phyloP scores from a whole-genome alignment of 495 filamentous ascomycete species.

The Elaphomyces granulatus region DNA sequence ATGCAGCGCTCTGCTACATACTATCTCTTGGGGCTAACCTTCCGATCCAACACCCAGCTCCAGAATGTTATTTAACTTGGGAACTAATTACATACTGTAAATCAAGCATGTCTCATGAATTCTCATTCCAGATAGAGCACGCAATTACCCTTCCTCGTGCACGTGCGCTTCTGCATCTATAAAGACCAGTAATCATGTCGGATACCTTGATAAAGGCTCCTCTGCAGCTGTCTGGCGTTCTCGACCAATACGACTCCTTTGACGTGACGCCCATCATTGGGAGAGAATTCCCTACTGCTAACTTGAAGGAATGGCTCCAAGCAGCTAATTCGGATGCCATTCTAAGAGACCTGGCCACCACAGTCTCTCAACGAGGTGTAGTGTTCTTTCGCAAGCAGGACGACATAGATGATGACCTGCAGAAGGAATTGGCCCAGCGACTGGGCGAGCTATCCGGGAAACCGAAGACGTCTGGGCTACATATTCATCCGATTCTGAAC shows the following conservation, averaged over 20 bases:
- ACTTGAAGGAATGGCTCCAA: slow-evolving; percentile 44
- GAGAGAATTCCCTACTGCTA: slow-evolving; percentile 44
- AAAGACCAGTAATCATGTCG: too few relatives aligned
- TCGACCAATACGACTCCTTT: slow-evolving; percentile 43
- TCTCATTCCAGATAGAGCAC: too few relatives aligned
- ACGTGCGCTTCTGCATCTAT: too few relatives aligned
- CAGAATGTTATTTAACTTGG: too few relatives aligned
- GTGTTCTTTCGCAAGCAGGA: slow-evolving; percentile 73
- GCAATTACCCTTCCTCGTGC: too few relatives aligned
- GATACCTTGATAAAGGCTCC: too few relatives aligned
- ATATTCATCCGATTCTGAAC: slow-evolving; percentile 62
- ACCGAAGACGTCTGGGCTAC: slow-evolving; percentile 48
- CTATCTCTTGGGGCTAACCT: too few relatives aligned
- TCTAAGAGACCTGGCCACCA: slow-evolving; percentile 48
- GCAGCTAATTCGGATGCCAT: slow-evolving; percentile 53
- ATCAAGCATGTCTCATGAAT: too few relatives aligned
- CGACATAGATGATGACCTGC: slow-evolving; percentile 44
- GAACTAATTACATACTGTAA: too few relatives aligned
- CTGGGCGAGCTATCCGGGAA: slow-evolving; percentile 54
- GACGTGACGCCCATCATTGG: slow-evolving; percentile 59
- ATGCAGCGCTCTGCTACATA: too few relatives aligned
- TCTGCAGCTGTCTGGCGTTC: slow-evolving; percentile 34
- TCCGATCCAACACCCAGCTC: too few relatives aligned
- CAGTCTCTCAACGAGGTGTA: slow-evolving; percentile 67
- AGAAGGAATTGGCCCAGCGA: slow-evolving; percentile 52